These are phyloP conservation scores for Aspergillus sp. DNA, from an alignment of 2,329 filamentous ascomycete genomes.

Conservation along the genomic window DNA sequence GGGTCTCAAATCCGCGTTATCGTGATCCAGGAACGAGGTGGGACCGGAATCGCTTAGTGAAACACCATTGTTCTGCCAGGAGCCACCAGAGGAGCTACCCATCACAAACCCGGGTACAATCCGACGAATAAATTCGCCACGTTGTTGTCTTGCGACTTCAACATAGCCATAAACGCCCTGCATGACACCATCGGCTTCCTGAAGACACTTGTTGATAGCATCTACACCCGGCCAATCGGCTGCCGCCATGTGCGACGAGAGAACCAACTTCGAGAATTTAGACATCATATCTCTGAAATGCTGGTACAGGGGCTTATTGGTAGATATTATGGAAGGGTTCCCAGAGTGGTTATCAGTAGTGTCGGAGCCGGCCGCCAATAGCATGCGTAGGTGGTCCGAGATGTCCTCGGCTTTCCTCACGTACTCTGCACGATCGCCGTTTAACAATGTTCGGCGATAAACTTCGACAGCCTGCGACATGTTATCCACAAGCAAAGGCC, in stretches of 20 bases:
- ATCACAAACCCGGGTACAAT: conserved; percentile 90
- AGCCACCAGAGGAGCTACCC: conserved; percentile 78
- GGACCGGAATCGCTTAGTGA: conserved; percentile 64
- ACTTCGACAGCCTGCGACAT: conserved; percentile 89
- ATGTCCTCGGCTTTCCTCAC: conserved; percentile 96
- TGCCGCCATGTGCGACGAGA: conserved; percentile 95
- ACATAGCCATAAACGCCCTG: conserved; percentile 95
- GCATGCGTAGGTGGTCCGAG: conserved; percentile 87
- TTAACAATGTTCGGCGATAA: conserved; percentile 86
- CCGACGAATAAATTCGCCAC: conserved; percentile 90
- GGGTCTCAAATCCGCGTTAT: conserved; percentile 70
- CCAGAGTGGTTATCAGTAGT: conserved; percentile 99
- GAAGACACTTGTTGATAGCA: conserved; percentile 89
- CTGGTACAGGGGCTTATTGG: conserved; percentile 94
- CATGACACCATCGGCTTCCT: conserved; percentile 95
- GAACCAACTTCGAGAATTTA: conserved; percentile 96
- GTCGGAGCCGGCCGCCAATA: conserved; percentile 92
- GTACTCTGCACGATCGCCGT: conserved; percentile 81
- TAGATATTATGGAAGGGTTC: conserved; percentile 98
- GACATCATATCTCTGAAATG: conserved; percentile 99
- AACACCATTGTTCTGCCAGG: conserved; percentile 72
- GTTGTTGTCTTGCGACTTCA: conserved; percentile 88
- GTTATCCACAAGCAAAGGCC: conserved; percentile 85
- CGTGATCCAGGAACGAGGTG: conserved; percentile 76
- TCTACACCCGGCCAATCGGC: conserved; percentile 94